Base-by-base conservation (phyloP, 2,329 filamentous ascomycete species). In the Paecilomyces dactylethromorphus region DNA sequence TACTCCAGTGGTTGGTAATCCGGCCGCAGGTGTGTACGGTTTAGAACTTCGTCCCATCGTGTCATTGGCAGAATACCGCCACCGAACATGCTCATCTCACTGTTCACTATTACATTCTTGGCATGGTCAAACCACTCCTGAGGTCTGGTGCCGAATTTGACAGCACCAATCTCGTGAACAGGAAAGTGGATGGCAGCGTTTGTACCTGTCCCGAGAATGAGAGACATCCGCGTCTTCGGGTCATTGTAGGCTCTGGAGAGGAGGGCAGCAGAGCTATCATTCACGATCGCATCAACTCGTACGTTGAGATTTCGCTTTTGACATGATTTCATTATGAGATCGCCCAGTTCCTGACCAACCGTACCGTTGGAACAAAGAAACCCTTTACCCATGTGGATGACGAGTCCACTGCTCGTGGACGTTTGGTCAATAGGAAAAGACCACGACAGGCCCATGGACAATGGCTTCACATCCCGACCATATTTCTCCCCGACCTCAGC, bases 401-500 rank as follows among this genome's bases (percentile, higher is more conserved):
- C 72, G 52, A 79, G 79, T 6, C 84, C 85, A 53, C 78, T 82
- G 56, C 80, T 78, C 58, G 79, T 78, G 12, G 84, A 87, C 4
- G 84, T 87, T 73, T 87, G 84, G 71, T 87, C 82, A 57, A 88
- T 79, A 0, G 85, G 85, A 69, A 88, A 87, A 2, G 85, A 87
- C 85, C 85, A 88, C 2, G 85, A 83, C 62, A 88, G 65, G 3
- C 85, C 85, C 78, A 87, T 83, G 4, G 79, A 76, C 58, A 87
- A 71, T 11, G 75, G 76, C 3, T 69, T 69, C 13, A 65, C 62
- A 52, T 68, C 70, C 6, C 73, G 69, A 18, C 71, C 72, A 51
- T 74, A 77, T 57, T 77, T 74, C 31, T 77, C 71, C 22, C 71
- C 64, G 66, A 75, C 70, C 60, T 72, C 62, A 68, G 70, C 70